Base-by-base conservation (phyloP, 2,329 filamentous ascomycete species). In the Fusarium circinatum region DNA sequence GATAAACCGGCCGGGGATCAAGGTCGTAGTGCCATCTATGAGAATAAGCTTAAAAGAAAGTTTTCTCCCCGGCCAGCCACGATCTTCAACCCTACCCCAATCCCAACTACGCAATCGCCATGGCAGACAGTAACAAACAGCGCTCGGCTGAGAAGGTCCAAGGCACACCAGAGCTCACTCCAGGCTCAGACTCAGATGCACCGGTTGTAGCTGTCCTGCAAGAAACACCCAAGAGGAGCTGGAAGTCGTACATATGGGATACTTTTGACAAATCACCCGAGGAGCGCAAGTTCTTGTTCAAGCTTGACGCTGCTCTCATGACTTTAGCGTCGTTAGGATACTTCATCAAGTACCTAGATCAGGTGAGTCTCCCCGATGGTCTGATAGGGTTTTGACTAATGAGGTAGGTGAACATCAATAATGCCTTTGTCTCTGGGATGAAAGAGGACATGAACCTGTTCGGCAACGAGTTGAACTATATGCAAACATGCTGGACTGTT, bases 401-500 rank as follows among this genome's bases (percentile, higher is more conserved):
- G 0, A 1, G 4, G 4, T 2, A 75, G 74, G 74, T 76, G 15
- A 79, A 79, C 36, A 83, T 66, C 4, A 76, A 76, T 38, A 76
- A 76, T 62, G 74, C 74, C 3, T 76, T 76, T 24, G 83, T 85
- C 0, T 84, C 78, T 2, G 82, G 82, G 0, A 84, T 83, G 87
- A 85, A 89, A 73, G 86, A 89, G 65, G 88, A 89, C 32, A 80
- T 90, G 7, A 75, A 79, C 0, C 82, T 90, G 13, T 83, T 85
- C 41, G 79, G 79, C 0, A 79, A 80, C 3, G 74, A 79, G 56
- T 81, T 90, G 26, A 90, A 90, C 68, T 88, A 90, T 34, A 80
- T 85, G 76, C 79, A 80, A 63, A 86, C 88, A 1, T 86, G 84
- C 36, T 92, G 89, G 85, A 91, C 88, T 0, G 83, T 89, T 1